Conservation (phyloP, 805 yeast genomes). For the Metschnikowia dekortorum region DNA sequence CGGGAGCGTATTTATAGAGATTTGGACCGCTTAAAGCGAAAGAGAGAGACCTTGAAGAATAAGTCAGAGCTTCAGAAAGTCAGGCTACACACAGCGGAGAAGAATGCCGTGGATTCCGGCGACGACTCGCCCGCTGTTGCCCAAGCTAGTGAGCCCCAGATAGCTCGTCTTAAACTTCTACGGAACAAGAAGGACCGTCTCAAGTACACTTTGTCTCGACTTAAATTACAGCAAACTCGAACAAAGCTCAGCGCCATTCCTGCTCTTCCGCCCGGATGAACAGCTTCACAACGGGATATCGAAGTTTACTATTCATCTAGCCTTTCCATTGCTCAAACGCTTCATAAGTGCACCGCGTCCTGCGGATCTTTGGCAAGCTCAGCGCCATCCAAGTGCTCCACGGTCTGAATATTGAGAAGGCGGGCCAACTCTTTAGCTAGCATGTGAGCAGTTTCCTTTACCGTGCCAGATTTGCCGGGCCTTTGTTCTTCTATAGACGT, state of each 20-base stretch:
- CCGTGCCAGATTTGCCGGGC: constrained; percentile 14
- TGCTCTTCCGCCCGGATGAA: constrained; percentile 8
- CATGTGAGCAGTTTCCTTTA: constrained; percentile 27
- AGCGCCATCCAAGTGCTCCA: constrained; percentile 35
- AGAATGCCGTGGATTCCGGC: constrained; percentile 11
- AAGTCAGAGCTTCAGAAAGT: constrained; percentile 40
- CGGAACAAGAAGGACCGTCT: constrained; percentile 43
- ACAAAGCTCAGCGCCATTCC: constrained; percentile 13
- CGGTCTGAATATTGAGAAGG: constrained; percentile 26
- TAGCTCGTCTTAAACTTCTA: constrained; percentile 36
- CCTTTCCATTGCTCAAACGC: no score
- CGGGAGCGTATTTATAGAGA: constrained; percentile 29
- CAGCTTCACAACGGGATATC: no score
- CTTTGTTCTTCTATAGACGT: constrained; percentile 26
- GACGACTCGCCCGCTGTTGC: constrained; percentile 11
- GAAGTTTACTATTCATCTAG: no score
- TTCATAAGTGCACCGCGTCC: background rate
- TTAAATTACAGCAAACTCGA: constrained; percentile 16
- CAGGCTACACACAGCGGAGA: constrained; percentile 25
- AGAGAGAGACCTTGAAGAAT: constrained; percentile 27
- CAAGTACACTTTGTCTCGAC: constrained; percentile 32
- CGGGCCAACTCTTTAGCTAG: constrained; percentile 37
- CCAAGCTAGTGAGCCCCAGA: constrained; percentile 29
- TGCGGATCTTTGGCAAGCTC: constrained; percentile 13
- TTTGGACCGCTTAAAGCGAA: constrained; percentile 29